phyloP scores from a whole-genome alignment of 106 monocot species.

The Dendrobium officinale region DNA sequence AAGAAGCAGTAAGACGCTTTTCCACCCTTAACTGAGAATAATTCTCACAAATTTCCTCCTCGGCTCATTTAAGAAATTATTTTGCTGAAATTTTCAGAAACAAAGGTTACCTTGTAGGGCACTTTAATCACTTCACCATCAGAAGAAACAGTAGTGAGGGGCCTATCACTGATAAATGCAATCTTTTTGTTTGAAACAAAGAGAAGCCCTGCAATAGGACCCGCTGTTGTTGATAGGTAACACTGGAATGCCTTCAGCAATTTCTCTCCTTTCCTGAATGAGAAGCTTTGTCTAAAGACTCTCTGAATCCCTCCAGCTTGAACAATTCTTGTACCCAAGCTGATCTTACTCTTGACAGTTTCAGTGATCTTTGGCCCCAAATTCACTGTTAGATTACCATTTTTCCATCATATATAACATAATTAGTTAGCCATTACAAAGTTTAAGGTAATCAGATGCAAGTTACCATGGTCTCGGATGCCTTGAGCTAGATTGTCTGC shows the following conservation, averaged over 20 bases:
- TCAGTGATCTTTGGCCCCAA: slow-evolving; percentile 25
- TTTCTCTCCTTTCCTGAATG: slow-evolving; percentile 18
- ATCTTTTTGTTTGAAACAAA: slow-evolving; percentile 38
- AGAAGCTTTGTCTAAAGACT: slow-evolving; percentile 24
- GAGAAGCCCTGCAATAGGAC: slow-evolving; percentile 36
- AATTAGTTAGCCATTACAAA: slow-evolving; percentile 5
- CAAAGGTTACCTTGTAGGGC: slow-evolving; percentile 27
- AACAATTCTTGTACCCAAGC: slow-evolving; percentile 26
- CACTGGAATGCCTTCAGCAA: slow-evolving; percentile 28
- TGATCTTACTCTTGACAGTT: slow-evolving; percentile 32
- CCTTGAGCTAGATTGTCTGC: slow-evolving; percentile 21
- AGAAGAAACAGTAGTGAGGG: slow-evolving; percentile 13
- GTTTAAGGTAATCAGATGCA: not conserved
- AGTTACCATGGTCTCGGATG: slow-evolving; percentile 23
- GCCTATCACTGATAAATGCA: slow-evolving; percentile 27
- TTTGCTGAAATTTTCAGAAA: not conserved
- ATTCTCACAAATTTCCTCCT: too few relatives aligned
- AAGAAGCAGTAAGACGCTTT: too few relatives aligned
- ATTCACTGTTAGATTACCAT: slow-evolving; percentile 12
- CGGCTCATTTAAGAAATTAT: not conserved
- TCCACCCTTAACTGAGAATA: too few relatives aligned
- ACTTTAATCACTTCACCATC: slow-evolving; percentile 16
- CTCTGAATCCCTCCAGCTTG: slow-evolving; percentile 29
- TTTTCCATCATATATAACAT: not conserved
- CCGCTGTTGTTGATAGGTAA: slow-evolving; percentile 31